Percentiles rank a stretch among this genome's conserved stretches.
Conservation (phyloP, 2,329 filamentous ascomycete genomes). For the Trichoderma oligosporum region DNA sequence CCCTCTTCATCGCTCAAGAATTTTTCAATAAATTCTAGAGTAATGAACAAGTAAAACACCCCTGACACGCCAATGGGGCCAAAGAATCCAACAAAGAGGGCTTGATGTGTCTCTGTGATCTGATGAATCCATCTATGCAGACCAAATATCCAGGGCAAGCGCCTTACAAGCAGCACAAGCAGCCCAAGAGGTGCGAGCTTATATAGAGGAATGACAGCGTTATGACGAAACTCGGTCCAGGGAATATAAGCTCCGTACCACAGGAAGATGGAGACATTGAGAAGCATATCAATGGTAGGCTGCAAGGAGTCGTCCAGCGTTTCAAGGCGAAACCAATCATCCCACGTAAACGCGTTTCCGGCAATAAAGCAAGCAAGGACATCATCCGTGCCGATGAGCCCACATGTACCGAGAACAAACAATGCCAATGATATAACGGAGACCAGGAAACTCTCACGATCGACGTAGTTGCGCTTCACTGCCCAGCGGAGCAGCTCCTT, state of each 20-base stretch:
- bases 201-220: constrained; percentile 66
- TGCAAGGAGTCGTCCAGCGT: constrained; percentile 90
- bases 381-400: constrained; percentile 83
- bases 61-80: constrained; percentile 88
- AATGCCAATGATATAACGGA: constrained; percentile 81
- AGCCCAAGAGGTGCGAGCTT: constrained; percentile 71
- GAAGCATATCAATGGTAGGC: constrained; percentile 89
- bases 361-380: constrained; percentile 90
- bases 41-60: constrained; percentile 84
- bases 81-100: constrained; percentile 86
- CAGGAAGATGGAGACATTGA: constrained; percentile 84
- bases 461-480: constrained; percentile 75
- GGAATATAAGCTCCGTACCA: constrained; percentile 87
- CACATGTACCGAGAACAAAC: constrained; percentile 83
- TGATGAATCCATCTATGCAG: constrained; percentile 75
- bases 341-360: constrained; percentile 86
- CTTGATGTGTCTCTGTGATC: constrained; percentile 70
- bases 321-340: constrained; percentile 89
- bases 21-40: constrained; percentile 65
- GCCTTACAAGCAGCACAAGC: constrained; percentile 70
- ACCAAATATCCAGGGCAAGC: constrained; percentile 70
- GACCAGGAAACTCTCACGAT: constrained; percentile 81
- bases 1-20: constrained; percentile 54
- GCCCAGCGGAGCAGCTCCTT: constrained; percentile 82
- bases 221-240: constrained; percentile 66